Conservation (phyloP, 306 rosid species). For the Canavalia ensiformis region DNA sequence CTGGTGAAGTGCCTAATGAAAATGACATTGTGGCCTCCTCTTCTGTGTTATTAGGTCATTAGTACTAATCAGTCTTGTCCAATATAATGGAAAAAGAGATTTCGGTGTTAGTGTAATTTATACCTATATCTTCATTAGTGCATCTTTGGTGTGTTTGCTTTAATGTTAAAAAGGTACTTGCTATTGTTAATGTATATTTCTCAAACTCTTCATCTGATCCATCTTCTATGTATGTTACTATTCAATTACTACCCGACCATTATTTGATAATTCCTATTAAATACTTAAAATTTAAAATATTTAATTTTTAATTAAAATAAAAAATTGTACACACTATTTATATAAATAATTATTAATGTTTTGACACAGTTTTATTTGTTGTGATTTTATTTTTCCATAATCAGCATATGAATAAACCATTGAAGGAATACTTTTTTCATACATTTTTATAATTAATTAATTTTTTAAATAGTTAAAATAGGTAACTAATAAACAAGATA, state of each 20-base stretch:
- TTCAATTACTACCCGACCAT: neutral
- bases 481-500: too few species aligned
- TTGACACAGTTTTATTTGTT: neutral
- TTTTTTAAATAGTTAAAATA: too few species aligned
- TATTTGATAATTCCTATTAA: neutral
- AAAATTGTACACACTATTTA: neutral
- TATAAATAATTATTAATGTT: neutral
- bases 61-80: slow-evolving; percentile 4
- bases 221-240: neutral
- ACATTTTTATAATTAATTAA: too few species aligned
- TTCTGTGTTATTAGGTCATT: slow-evolving; percentile 21
- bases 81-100: neutral
- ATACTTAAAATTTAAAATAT: neutral
- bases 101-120: neutral
- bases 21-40: slow-evolving; percentile 32
- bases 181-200: too few species aligned
- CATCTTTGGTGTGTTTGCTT: neutral
- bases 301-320: neutral
- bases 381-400: neutral
- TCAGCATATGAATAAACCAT: too few species aligned
- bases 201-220: too few species aligned
- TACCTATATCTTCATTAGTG: neutral
- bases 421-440: too few species aligned
- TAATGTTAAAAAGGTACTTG: neutral
- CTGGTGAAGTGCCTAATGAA: slow-evolving; percentile 6